A percentile compares a stretch with the other conserved stretches of the same genome.
Evolutionary conservation across 257 asterid species (phyloP).

Genomic region (Oldenlandia corymbosa): DNA sequence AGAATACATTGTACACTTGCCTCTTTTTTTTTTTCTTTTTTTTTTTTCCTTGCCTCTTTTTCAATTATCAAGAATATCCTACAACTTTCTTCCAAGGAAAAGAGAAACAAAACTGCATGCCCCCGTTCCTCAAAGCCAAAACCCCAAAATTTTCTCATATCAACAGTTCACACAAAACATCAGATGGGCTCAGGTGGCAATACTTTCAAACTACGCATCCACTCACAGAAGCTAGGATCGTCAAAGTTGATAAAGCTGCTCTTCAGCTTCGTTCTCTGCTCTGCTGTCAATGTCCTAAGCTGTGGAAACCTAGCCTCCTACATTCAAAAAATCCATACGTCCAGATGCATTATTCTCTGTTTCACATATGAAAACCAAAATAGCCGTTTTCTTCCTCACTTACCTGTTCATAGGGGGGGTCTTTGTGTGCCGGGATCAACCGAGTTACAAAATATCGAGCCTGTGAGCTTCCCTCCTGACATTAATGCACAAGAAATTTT

Average conservation of each 20-base stretch:
- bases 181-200: conserved; percentile 77
- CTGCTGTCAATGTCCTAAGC: conserved; percentile 69
- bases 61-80: no score
- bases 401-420: conserved; percentile 96
- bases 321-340: background rate
- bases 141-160: no score
- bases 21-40: no score
- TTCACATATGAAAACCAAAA: background rate
- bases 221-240: conserved; percentile 95
- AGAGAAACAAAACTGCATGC: no score
- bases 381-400: conserved; percentile 3
- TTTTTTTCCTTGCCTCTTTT: no score
- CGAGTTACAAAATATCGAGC: conserved; percentile 95
- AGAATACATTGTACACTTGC: no score
- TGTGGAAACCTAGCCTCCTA: conserved; percentile 98
- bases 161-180: no score
- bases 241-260: conserved; percentile 85
- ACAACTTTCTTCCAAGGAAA: no score
- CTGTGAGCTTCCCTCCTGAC: conserved; percentile 98
- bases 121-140: no score
- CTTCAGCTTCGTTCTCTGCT: conserved; percentile 74
- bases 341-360: background rate
- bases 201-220: conserved; percentile 85
- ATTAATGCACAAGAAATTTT: conserved; percentile 20
- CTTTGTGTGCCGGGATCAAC: conserved; percentile 90